Base-by-base conservation (phyloP, 768 basidiomycete species). In the Pulveroboletus sp. region DNA sequence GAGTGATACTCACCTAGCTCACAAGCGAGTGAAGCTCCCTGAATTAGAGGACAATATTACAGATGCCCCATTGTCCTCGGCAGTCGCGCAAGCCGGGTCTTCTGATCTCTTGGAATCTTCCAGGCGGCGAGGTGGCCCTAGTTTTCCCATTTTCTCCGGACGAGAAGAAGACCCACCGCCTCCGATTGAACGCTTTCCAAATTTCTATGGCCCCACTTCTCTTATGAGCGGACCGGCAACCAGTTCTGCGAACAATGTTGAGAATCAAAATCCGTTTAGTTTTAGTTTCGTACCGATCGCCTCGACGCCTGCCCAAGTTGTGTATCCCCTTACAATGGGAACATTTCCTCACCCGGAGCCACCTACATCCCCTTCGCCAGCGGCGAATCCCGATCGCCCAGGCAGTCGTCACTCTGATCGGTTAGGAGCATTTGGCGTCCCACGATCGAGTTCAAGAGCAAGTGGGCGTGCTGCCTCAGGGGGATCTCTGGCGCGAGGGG, bases 211-310 rank as follows among this genome's bases (percentile, higher is more conserved):
- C 4, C 63, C 71, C 15, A 52, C 73, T 3, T 73, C 79, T 49
- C 68, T 61, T 37, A 64, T 68, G 43, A 57, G 46, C 42, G 66
- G 56, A 47, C 60, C 66, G 7, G 60, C 67, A 8, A 81, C 77
- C 21, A 77, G 72, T 52, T 76, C 78, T 31, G 74, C 76, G 24
- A 69, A 73, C 43, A 76, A 75, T 11, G 58, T 72, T 2, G 82
- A 82, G 63, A 83, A 80, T 57, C 76, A 74, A 33, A 72, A 76
- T 39, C 74, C 74, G 2, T 83, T 83, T 57, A 71, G 64, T 50
- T 82, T 81, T 57, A 67, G 71, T 41, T 81, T 79, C 57, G 66
- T 74, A 28, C 77, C 77, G 11, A 70, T 73, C n/a, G 65, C 78
- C 9, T 76, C 79, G 28, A 80, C 80, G 6, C 76, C 79, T n/a